These are phyloP conservation scores for Cudoniella acicularis DNA, from an alignment of 495 filamentous ascomycete genomes.

Conservation along the genomic window DNA sequence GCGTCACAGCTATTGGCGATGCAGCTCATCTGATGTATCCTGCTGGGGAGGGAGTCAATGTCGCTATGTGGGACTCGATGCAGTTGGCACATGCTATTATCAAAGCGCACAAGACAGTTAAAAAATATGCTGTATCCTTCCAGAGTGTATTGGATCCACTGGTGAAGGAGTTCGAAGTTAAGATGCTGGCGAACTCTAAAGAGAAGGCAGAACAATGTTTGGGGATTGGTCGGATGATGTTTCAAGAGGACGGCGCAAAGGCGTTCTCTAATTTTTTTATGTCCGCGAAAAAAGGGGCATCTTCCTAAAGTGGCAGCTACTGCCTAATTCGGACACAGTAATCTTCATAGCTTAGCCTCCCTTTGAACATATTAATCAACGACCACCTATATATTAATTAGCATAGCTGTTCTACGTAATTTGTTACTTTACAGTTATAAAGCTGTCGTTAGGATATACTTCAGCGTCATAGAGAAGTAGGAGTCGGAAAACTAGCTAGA, in stretches of 20 bases:
- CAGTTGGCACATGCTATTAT: conserved; percentile 30
- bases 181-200: conserved; percentile 29
- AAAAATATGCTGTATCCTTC: conserved; percentile 17
- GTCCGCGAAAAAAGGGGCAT: too few species aligned
- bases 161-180: conserved; percentile 33
- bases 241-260: conserved; percentile 28
- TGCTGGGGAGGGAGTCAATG: conserved; percentile 58
- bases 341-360: too few species aligned
- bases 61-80: conserved; percentile 54
- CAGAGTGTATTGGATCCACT: conserved; percentile 21
- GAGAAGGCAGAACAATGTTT: conserved; percentile 25
- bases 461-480: too few species aligned
- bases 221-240: conserved; percentile 20
- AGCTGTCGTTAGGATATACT: too few species aligned
- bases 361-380: too few species aligned
- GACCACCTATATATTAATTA: too few species aligned
- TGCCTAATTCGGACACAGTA: too few species aligned
- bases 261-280: conserved; percentile 27
- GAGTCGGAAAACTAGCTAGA: too few species aligned
- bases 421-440: too few species aligned
- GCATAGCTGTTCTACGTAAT: too few species aligned
- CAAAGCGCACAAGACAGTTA: not conserved
- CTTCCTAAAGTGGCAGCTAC: too few species aligned
- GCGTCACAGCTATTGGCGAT: conserved; percentile 58
- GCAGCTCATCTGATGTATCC: conserved; percentile 61